Base-by-base conservation (phyloP, 1,139 yeast species). In the Scheffersomyces cryptocercus region DNA sequence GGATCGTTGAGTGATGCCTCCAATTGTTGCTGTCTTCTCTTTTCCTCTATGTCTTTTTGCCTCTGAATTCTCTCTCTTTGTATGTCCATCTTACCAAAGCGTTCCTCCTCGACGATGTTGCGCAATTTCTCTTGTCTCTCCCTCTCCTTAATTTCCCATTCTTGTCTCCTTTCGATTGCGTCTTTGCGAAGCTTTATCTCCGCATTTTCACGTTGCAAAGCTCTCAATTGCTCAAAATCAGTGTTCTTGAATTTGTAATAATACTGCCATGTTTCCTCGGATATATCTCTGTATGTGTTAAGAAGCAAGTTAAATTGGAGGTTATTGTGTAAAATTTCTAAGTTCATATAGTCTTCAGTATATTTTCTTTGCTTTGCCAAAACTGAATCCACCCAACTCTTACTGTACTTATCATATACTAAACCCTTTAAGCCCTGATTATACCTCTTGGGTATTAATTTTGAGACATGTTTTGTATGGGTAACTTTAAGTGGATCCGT, bases 241-340 rank as follows among this genome's bases (percentile, higher is more conserved):
- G 64, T 61, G 45, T 56, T 48, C 46, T 71, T 72, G 51, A 73
- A 74, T 39, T 64, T 60, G 52, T 63, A 74, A 52, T 71, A 74
- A 31, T 62, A 58, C 12, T 55, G 48, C 79, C 78, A 73, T 0
- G 77, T 73, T 28, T 70, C 72, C 11, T 56, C 60, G 0, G 76
- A 58, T 38, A 74, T 67, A 30, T 65, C 70, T 39, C 79, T 55
- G 51, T 73, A 74, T 5, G 76, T 61, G 49, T 74, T 74, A 11
- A 69, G 52, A 40, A 74, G 59, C 24, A 73, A 51, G 48, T 74
- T 74, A 52, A 69, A 74, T 47, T 72, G 77, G 29, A 69, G 61
- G 41, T 66, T 68, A 46, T 70, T 73, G 49, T 74, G 79, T 26
- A 74, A 55, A 71, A 74, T 70, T 52, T 74, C 79, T 45, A 74